These are phyloP conservation scores for Nemophila menziesii DNA, from an alignment of 257 asterid species.

Conservation along the genomic window DNA sequence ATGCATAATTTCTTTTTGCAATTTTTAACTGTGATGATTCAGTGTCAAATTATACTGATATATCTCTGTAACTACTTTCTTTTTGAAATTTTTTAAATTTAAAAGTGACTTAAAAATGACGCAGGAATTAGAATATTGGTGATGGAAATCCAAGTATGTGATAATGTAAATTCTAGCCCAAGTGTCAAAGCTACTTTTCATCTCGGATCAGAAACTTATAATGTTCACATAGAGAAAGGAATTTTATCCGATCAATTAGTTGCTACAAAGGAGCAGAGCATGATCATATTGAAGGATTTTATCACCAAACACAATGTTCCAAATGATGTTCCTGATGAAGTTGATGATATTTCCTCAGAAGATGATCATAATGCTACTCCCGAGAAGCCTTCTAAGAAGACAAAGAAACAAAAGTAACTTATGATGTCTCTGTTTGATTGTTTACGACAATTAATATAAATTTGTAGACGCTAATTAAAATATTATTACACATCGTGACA, in stretches of 20 bases:
- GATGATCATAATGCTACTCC: conserved; percentile 37
- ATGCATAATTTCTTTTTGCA: too few species aligned
- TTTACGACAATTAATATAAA: too few species aligned
- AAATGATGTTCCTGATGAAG: conserved; percentile 75
- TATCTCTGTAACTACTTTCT: background rate
- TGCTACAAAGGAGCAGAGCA: conserved; percentile 75
- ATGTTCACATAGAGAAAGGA: conserved; percentile 44
- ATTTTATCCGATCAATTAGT: conserved; percentile 56
- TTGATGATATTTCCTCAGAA: conserved; percentile 68
- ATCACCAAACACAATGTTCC: conserved; percentile 73
- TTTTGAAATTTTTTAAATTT: background rate
- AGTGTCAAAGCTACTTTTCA: conserved; percentile 53
- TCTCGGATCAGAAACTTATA: conserved; percentile 69
- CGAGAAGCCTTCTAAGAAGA: conserved; percentile 46
- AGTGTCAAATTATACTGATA: background rate
- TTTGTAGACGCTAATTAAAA: too few species aligned
- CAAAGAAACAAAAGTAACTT: conserved; percentile 50
- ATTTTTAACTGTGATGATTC: too few species aligned
- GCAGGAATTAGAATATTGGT: conserved; percentile 2
- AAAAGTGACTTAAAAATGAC: background rate
- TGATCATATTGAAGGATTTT: conserved; percentile 70
- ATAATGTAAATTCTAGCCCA: conserved; percentile 5
- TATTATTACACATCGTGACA: too few species aligned
- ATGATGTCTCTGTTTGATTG: too few species aligned
- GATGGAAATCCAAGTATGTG: conserved; percentile 11